Evolutionary conservation across 441 rosid genomes (phyloP), one percentile per base, ranked within the genome.

Genomic region (Theobroma grandiflorum): DNA sequence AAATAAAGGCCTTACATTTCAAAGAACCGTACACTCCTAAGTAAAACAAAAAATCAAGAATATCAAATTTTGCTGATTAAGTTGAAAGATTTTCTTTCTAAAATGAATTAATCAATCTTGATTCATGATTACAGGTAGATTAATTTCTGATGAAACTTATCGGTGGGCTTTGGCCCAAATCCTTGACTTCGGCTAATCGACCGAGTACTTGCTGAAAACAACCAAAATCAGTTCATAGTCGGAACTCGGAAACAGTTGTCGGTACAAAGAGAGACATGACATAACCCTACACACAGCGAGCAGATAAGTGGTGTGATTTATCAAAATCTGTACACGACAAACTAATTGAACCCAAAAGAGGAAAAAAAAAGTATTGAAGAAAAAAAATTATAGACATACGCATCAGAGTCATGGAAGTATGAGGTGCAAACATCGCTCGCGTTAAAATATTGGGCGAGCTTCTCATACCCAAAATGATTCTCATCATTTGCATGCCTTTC

Each of bases 371-470:
- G 73, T 2, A 35, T 1, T 66, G 3, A 38, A 66, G 33, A 63
- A 49, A 63, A 0, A 53, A 52, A 45, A 31, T 6, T 6, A 49
- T 14, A 58, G 67, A n/a, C 0, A n/a, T 3, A 69, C 26, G 84
- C 85, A 81, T 83, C 88, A 86, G 86, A 83, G 88, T 86, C 86
- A 83, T 86, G 86, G 88, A 83, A 86, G 88, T 83, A 72, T 42
- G 85, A 76, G 84, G 33, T 38, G 40, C 75, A 77, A 73, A 83
- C 84, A 85, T 59, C 22, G 88, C 84, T 52, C 77, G 69, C 71
- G 9, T 16, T 65, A 38, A 47, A 74, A 50, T 20, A 47, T 40
- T 26, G 11, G 72, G 72, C 77, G 47, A 79, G 83, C 88, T 86
- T 83, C 86, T 81, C 82, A 79, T 78, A 67, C 40, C n/a, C 35